Percentiles rank a stretch among this genome's conserved stretches.
These are phyloP conservation scores for Coemansia sp. DNA, from an alignment of 192 early-diverging fungal species.

Conservation along the genomic window DNA sequence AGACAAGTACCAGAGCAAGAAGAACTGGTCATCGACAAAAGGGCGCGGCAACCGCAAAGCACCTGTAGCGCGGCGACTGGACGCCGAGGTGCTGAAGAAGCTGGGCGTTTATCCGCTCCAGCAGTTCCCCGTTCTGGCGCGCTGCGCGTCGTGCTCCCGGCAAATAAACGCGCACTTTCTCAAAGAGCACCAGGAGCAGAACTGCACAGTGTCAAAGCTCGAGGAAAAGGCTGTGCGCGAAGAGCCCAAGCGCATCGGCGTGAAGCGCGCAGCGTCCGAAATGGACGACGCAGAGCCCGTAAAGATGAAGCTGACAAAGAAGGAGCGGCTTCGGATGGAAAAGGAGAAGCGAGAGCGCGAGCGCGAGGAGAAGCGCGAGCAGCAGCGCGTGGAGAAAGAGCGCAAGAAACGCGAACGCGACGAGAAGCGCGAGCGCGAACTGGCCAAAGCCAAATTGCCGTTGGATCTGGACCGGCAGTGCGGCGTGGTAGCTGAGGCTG, in stretches of 20 bases:
- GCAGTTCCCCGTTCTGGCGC: slow-evolving; percentile 44
- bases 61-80: slow-evolving; percentile 52
- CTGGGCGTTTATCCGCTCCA: slow-evolving; percentile 49
- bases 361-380: slow-evolving; percentile 32
- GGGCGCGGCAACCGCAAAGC: slow-evolving; percentile 55
- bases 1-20: slow-evolving; percentile 59
- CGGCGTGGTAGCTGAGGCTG: slow-evolving; percentile 66
- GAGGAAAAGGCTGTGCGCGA: slow-evolving; percentile 24
- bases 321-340: slow-evolving; percentile 37
- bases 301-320: slow-evolving; percentile 38
- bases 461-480: slow-evolving; percentile 91
- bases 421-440: slow-evolving; percentile 58
- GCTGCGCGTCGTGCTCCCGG: slow-evolving; percentile 46
- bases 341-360: slow-evolving; percentile 47
- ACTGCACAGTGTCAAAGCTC: slow-evolving; percentile 47
- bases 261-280: slow-evolving; percentile 30
- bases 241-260: slow-evolving; percentile 36
- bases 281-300: slow-evolving; percentile 8
- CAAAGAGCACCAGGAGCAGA: slow-evolving; percentile 48
- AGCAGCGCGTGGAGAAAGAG: slow-evolving; percentile 46
- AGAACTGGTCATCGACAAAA: slow-evolving; percentile 58
- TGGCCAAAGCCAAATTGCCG: slow-evolving; percentile 56
- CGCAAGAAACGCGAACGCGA: slow-evolving; percentile 49
- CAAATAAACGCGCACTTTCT: slow-evolving; percentile 50
- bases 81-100: slow-evolving; percentile 47